Conservation (phyloP, 805 yeast genomes). For the Myxozyma neglecta region DNA sequence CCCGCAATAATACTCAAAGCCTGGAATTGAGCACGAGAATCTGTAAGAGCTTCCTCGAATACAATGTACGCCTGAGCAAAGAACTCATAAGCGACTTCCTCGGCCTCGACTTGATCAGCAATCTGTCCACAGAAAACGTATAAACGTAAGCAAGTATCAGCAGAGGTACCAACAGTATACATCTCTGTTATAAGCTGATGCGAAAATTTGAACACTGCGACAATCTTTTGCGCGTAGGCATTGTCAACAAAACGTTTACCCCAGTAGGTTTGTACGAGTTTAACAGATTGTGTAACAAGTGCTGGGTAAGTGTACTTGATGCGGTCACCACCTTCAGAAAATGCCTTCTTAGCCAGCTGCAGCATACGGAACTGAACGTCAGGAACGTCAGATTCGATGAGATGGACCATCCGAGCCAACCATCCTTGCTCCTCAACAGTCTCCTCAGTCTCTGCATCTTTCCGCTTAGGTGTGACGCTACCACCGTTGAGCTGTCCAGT, state of each 20-base stretch:
- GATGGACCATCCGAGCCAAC: conserved; percentile 68
- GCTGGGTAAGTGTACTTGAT: conserved; percentile 74
- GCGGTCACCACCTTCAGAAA: conserved; percentile 56
- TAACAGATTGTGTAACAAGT: conserved; percentile 60
- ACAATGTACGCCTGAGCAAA: conserved; percentile 84
- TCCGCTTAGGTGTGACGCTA: conserved; percentile 19
- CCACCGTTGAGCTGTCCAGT: conserved; percentile 2
- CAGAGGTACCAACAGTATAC: conserved; percentile 42
- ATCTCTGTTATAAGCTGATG: conserved; percentile 71
- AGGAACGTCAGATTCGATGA: conserved; percentile 55
- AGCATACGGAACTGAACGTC: conserved; percentile 49
- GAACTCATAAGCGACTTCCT: conserved; percentile 80
- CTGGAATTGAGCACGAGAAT: conserved; percentile 55
- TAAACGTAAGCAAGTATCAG: conserved; percentile 43
- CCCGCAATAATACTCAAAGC: conserved; percentile 53
- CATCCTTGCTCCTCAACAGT: conserved; percentile 35
- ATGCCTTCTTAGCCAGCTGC: conserved; percentile 48
- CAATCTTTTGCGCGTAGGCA: conserved; percentile 38
- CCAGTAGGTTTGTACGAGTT: conserved; percentile 54
- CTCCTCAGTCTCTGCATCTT: conserved; percentile 45
- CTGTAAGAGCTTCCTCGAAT: conserved; percentile 66
- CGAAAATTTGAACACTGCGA: conserved; percentile 68
- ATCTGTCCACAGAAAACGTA: conserved; percentile 68
- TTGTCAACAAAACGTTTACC: conserved; percentile 32
- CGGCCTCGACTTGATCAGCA: conserved; percentile 73